Percentiles rank a stretch among this genome's conserved stretches.
These are phyloP conservation scores for Stentor coeruleus DNA, from an alignment of 73 alveolate species.

Conservation along the genomic window DNA sequence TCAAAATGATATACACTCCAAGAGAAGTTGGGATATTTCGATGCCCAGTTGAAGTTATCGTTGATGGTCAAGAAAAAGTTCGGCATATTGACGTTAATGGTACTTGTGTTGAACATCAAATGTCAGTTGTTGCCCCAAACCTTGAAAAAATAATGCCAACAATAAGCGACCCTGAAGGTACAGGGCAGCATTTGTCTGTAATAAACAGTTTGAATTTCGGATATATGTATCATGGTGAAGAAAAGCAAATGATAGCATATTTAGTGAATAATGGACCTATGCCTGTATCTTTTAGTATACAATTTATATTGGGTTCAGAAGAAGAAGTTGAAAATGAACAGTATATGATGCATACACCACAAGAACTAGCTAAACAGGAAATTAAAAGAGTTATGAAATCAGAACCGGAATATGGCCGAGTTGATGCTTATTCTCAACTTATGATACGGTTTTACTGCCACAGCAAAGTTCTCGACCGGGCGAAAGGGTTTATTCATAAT, in stretches of 20 bases:
- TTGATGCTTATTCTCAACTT: constrained; percentile 87
- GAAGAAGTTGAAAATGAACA: constrained; percentile 78
- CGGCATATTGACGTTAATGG: constrained; percentile 96
- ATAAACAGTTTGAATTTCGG: constrained; percentile 94
- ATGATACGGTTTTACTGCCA: constrained; percentile 83
- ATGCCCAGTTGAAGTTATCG: constrained; percentile 87
- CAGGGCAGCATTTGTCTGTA: constrained; percentile 92
- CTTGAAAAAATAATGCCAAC: neutral
- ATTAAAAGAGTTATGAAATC: constrained; percentile 93
- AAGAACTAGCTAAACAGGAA: constrained; percentile 88
- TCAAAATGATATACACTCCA: constrained; percentile 77
- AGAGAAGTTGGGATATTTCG: constrained; percentile 93
- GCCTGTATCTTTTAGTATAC: constrained; percentile 71
- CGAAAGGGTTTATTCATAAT: constrained; percentile 41
- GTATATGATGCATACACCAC: constrained; percentile 83
- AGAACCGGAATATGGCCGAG: constrained; percentile 89
- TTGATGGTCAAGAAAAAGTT: constrained; percentile 84
- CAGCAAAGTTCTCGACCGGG: constrained; percentile 49
- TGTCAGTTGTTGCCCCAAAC: constrained; percentile 43
- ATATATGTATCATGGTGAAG: constrained; percentile 91
- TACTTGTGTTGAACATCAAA: constrained; percentile 86
- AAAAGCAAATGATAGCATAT: constrained; percentile 83
- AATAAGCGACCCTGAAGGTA: constrained; percentile 56
- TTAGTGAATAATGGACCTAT: constrained; percentile 96
- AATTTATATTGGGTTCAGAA: constrained; percentile 80